phyloP scores from a whole-genome alignment of 1,284 basidiomycete genomes.

The Puccinia triticina region DNA sequence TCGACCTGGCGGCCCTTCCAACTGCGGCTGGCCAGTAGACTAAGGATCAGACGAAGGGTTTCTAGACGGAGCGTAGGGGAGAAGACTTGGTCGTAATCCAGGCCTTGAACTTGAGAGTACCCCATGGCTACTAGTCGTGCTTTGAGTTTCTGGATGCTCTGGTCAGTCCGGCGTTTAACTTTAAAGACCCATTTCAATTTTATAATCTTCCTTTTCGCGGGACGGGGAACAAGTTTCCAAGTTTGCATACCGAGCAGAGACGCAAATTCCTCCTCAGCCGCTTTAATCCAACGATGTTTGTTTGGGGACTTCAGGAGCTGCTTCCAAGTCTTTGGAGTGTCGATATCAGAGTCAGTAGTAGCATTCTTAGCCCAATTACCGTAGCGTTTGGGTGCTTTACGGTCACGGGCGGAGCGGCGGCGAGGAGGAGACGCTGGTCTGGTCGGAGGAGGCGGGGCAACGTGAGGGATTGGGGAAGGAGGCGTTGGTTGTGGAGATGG shows the following conservation, averaged over 20 bases:
- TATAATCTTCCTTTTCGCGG: too few species aligned
- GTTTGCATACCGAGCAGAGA: too few species aligned
- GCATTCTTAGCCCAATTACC: not conserved
- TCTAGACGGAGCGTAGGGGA: not conserved
- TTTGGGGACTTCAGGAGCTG: slow-evolving; percentile 4
- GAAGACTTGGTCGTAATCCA: slow-evolving; percentile 3
- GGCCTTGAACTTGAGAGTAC: not conserved
- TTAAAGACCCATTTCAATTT: slow-evolving; percentile 34
- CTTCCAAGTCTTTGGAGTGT: slow-evolving; percentile 4
- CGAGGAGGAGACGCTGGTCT: not conserved
- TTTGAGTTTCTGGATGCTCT: not conserved
- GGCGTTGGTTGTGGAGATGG: not conserved
- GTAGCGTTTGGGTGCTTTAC: not conserved
- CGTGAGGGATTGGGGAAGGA: not conserved
- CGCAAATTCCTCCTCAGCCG: not conserved
- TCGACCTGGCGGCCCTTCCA: slow-evolving; percentile 6
- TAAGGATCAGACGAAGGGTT: not conserved
- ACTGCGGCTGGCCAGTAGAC: not conserved
- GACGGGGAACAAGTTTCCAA: too few species aligned
- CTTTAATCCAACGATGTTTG: not conserved
- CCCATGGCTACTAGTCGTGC: too few species aligned
- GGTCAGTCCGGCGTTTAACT: not conserved
- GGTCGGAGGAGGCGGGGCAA: too few species aligned
- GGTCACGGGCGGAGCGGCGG: not conserved
- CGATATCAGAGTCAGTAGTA: not conserved